A percentile compares a stretch with the other conserved stretches of the same genome.
Evolutionary conservation across 2,329 filamentous ascomycete genomes (phyloP).

Genomic region (Fusarium compactum): DNA sequence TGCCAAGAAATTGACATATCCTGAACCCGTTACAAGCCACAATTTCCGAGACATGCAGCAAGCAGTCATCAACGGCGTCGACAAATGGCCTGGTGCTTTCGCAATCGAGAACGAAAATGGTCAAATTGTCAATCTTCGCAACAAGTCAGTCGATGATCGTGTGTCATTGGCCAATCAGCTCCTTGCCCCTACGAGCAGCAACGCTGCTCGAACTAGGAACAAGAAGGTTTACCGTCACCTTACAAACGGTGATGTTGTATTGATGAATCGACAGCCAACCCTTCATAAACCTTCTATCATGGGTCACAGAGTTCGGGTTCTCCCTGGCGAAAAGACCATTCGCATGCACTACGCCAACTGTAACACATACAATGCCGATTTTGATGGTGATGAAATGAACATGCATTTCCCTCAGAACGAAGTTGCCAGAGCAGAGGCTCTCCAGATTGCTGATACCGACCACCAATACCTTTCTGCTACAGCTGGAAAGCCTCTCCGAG

Average conservation of each 20-base stretch:
- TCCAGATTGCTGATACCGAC: conserved; percentile 94
- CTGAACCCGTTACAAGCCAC: conserved; percentile 95
- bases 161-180: conserved; percentile 92
- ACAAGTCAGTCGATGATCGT: conserved; percentile 89
- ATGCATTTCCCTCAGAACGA: conserved; percentile 99
- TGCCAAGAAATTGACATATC: conserved; percentile 94
- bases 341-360: conserved; percentile 99
- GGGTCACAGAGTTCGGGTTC: conserved; percentile 92
- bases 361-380: conserved; percentile 99
- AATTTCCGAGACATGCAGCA: conserved; percentile 97
- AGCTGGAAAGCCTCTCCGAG: conserved; percentile 90
- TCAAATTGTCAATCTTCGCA: conserved; percentile 86
- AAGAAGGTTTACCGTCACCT: conserved; percentile 98
- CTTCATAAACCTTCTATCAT: conserved; percentile 99
- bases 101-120: conserved; percentile 97
- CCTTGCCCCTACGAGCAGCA: conserved; percentile 82
- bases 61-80: conserved; percentile 92
- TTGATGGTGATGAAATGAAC: conserved; percentile 99
- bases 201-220: conserved; percentile 80
- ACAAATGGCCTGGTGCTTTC: conserved; percentile 93
- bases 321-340: conserved; percentile 95
- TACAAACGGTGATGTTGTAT: conserved; percentile 94
- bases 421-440: conserved; percentile 89
- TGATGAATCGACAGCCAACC: conserved; percentile 99
- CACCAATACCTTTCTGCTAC: conserved; percentile 97